Evolutionary conservation across 805 yeast genomes (phyloP), one percentile per base, ranked within the genome.

Genomic region (Wickerhamiella allomyrinae): DNA sequence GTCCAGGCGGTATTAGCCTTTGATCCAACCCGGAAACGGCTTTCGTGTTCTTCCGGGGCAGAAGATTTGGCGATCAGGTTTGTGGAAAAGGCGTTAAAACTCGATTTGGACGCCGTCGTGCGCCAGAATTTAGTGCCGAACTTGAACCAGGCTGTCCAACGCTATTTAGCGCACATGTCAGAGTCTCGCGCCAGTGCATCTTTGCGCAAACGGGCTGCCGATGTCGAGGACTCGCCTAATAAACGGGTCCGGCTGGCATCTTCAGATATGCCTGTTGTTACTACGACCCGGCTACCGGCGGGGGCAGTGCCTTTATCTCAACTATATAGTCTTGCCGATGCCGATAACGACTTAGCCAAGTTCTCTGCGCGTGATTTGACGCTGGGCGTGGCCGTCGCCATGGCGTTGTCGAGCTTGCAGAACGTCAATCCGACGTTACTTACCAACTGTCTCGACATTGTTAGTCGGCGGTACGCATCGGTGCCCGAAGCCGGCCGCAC

Each of bases 311-410:
- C 66, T 39, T 83, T 78, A 57, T 71, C 78, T 40, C 65, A 77
- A 13, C 62, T 87, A 34, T 91, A 74, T 57, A 73, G 78, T 21
- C 67, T 89, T 45, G 77, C 80, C 11, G 76, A 73, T 31, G 63
- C 75, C 24, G 60, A 65, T 33, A 76, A 78, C 53, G 77, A 77
- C 39, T 62, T 83, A 44, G 69, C 74, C 24, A 69, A 69, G 29
- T 79, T 84, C 55, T 89, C 89, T 57, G 72, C 84, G 42, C 68
- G 83, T 2, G 63, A 73, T 8, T 63, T 91, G 7, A 79, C 91
- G 5, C 71, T 70, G 19, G 74, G 75, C 40, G 66, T 79, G 1
- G 69, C 86, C 43, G 70, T 69, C 19, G 69, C 73, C 36, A 77
- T 79, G 70, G 83, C 79, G 13, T 63, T 73, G 43, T 71, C 73